A percentile compares a stretch with the other conserved stretches of the same genome.
These are phyloP conservation scores for Candida namnaoensis DNA, from an alignment of 805 yeast species.

Conservation along the genomic window DNA sequence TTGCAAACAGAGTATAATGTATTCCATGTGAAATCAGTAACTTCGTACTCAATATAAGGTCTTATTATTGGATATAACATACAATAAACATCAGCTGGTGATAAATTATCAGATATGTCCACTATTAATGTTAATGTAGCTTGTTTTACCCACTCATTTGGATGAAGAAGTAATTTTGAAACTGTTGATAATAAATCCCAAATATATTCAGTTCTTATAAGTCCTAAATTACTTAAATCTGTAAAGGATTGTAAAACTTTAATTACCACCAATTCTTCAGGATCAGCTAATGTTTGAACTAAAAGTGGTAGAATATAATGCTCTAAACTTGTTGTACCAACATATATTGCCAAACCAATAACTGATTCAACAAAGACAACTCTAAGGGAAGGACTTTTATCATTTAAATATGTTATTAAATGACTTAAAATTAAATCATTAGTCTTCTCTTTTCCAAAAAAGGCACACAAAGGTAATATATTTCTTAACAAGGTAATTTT, in stretches of 20 bases:
- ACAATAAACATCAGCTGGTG: slow-evolving; percentile 77
- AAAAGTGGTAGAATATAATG: slow-evolving; percentile 83
- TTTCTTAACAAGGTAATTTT: slow-evolving; percentile 61
- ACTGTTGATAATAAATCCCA: slow-evolving; percentile 48
- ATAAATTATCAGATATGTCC: slow-evolving; percentile 50
- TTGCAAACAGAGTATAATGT: slow-evolving; percentile 59
- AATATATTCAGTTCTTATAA: slow-evolving; percentile 38
- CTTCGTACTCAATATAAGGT: slow-evolving; percentile 70
- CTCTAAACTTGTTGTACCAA: slow-evolving; percentile 77
- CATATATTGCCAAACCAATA: slow-evolving; percentile 64
- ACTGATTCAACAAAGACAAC: slow-evolving; percentile 65
- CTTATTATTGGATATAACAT: slow-evolving; percentile 73
- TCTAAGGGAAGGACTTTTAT: slow-evolving; percentile 57
- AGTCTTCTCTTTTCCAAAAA: slow-evolving; percentile 80
- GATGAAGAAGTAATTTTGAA: slow-evolving; percentile 64
- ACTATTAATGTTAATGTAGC: slow-evolving; percentile 53
- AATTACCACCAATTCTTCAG: slow-evolving; percentile 74
- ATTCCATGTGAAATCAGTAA: slow-evolving; percentile 58
- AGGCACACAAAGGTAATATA: slow-evolving; percentile 70
- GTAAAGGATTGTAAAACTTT: slow-evolving; percentile 54
- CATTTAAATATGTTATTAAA: slow-evolving; percentile 84
- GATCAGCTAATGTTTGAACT: slow-evolving; percentile 75
- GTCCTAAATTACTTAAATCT: slow-evolving; percentile 46
- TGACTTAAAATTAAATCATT: slow-evolving; percentile 87
- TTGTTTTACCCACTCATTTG: slow-evolving; percentile 80